Base-by-base conservation (phyloP, 352 stramenopile genomes). In the Pythium vanterpoolii region DNA sequence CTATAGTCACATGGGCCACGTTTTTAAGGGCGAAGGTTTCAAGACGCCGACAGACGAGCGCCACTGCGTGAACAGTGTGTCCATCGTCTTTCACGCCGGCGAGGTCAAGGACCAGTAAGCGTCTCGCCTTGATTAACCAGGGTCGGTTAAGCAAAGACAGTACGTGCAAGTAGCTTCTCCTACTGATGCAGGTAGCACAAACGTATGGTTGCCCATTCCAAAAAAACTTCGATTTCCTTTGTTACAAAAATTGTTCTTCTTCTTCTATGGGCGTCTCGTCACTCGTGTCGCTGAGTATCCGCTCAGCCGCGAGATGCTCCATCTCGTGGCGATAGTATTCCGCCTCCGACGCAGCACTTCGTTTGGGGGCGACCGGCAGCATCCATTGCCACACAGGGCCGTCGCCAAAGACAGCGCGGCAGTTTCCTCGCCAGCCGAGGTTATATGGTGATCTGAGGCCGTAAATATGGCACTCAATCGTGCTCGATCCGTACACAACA, bases 61-160 rank as follows among this genome's bases (percentile, higher is more conserved):
- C 31, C 88, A 96, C 73, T 96, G 88, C 52, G 88, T 97, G 24
- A 97, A 97, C 77, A 95, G 83, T 51, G 83, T 93, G 26, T 96
- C 87, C 53, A 79, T 96, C 30, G 75, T 90, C 50, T 97, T 96
- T 69, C 74, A 91, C 49, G 69, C 68, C 0, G 76, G 77, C 46
- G 83, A 93, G 62, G 70, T 79, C 36, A 58, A 70, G 34, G 54
- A 69, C 58, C 11, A 64, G 27, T 49, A 56, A 65, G 30, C 27
- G 48, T 14, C 23, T n/a, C n/a, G n/a, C n/a, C n/a, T n/a, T n/a
- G n/a, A n/a, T n/a, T n/a, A n/a, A n/a, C n/a, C n/a, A n/a, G n/a
- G n/a, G n/a, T n/a, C 39, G 19, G 39, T 45, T 26, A n/a, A 45
- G 9, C 4, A 24, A 45, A 9, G 14, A n/a, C 39, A 24, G 16